A percentile compares a stretch with the other conserved stretches of the same genome.
These are phyloP conservation scores for Panicum hallii DNA, from an alignment of 202 grass and related monocot species.

Conservation along the genomic window DNA sequence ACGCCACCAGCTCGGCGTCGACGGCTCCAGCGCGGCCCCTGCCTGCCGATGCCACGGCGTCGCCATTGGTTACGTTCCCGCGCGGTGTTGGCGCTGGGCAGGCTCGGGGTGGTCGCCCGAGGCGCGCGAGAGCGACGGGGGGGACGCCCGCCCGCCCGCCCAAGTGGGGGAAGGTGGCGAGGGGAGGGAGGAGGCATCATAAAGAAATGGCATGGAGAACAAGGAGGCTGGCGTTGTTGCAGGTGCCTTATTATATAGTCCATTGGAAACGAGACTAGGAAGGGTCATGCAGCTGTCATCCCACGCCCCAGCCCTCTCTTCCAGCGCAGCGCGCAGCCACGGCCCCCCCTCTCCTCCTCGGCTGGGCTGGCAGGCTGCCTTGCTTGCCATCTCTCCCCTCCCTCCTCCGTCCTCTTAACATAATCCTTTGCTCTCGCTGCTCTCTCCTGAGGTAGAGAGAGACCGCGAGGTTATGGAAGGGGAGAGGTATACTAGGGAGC, in stretches of 20 bases:
- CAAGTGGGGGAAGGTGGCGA: conserved; percentile 41
- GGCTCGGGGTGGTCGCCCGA: conserved; percentile 24
- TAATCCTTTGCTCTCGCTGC: background rate
- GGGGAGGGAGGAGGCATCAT: background rate
- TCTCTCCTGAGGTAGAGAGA: background rate
- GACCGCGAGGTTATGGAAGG: conserved; percentile 43
- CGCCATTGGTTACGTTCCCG: background rate
- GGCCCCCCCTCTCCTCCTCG: background rate
- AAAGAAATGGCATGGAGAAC: conserved; percentile 27
- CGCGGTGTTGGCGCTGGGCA: background rate
- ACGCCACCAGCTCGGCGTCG: conserved; percentile 23
- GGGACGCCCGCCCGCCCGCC: conserved; percentile 33
- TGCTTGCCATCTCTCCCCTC: background rate
- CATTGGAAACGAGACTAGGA: conserved; percentile 40
- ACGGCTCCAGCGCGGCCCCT: background rate
- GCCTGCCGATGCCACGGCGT: background rate
- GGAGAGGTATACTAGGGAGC: conserved; percentile 20
- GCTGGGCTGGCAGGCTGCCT: background rate
- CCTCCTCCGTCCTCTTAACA: background rate
- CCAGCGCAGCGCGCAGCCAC: conserved; percentile 60
- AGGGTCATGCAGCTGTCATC: conserved; percentile 77
- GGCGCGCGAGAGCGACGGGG: conserved; percentile 40
- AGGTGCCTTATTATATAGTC: conserved; percentile 26
- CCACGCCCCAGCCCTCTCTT: conserved; percentile 57
- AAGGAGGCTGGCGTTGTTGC: conserved; percentile 36